Evolutionary conservation across 1,284 basidiomycete species (phyloP).

Genomic region (Austroboletus niveus): DNA sequence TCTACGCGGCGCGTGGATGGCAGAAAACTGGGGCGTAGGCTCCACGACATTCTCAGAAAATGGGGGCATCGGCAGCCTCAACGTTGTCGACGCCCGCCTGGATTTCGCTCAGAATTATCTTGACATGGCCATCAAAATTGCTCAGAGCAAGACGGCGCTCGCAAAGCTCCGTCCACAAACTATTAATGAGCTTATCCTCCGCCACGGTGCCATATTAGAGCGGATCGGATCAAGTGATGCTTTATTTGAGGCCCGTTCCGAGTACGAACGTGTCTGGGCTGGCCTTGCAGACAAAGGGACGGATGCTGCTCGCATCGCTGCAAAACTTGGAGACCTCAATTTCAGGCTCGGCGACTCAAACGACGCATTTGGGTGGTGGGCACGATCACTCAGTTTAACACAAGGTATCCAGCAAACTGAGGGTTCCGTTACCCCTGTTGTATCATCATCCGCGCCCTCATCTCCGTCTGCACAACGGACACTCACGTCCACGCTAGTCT

Average conservation of each 20-base stretch:
- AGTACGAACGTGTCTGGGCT: conserved; percentile 66
- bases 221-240: conserved; percentile 59
- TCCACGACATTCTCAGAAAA: conserved; percentile 38
- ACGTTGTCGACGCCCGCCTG: conserved; percentile 51
- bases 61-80: conserved; percentile 39
- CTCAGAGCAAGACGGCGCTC: conserved; percentile 37
- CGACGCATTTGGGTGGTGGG: conserved; percentile 68
- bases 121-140: conserved; percentile 47
- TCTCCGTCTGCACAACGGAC: conserved; percentile 70
- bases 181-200: conserved; percentile 55
- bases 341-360: conserved; percentile 49
- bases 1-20: conserved; percentile 76
- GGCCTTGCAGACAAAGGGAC: conserved; percentile 39
- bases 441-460: conserved; percentile 46
- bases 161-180: conserved; percentile 50
- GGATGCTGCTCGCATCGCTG: conserved; percentile 55
- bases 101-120: conserved; percentile 57
- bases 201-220: conserved; percentile 67
- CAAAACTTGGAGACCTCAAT: conserved; percentile 66
- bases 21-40: conserved; percentile 68
- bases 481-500: conserved; percentile 63
- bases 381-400: conserved; percentile 49
- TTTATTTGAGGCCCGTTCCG: conserved; percentile 55
- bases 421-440: conserved; percentile 18
- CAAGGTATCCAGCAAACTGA: conserved; percentile 29